Evolutionary conservation across 2,329 filamentous ascomycete species (phyloP).

Genomic region (Ophiocordyceps polyrhachis-furcata): DNA sequence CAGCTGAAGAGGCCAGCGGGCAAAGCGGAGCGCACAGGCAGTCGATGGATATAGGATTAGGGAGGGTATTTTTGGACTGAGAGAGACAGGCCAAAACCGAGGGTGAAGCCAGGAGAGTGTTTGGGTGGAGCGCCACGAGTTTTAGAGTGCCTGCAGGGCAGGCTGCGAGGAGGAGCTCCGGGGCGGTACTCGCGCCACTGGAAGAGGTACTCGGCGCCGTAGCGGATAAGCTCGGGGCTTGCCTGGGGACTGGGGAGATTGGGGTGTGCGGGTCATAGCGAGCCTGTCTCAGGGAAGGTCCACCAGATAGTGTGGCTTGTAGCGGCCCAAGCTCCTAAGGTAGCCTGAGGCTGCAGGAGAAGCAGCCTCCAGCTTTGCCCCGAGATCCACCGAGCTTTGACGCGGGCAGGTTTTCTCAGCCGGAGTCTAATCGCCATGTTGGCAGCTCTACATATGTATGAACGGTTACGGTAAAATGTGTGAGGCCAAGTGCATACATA

Average conservation of each 20-base stretch:
- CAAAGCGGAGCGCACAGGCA: not conserved
- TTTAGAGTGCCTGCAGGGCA: not conserved
- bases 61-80: not conserved
- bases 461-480: no score
- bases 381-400: not conserved
- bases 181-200: not conserved
- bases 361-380: no score
- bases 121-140: not conserved
- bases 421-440: not conserved
- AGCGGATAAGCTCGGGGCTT: not conserved
- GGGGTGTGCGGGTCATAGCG: not conserved
- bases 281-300: no score
- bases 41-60: not conserved
- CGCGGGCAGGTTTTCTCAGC: not conserved
- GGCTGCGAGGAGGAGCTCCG: not conserved
- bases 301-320: not conserved
- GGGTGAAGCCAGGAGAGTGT: not conserved
- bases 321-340: not conserved
- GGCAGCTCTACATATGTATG: not conserved
- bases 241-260: not conserved
- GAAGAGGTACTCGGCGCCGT: not conserved
- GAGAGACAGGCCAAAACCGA: not conserved
- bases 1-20: not conserved
- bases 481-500: no score
- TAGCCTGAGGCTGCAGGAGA: not conserved